Percentiles rank a stretch among this genome's conserved stretches.
Evolutionary conservation across 1,284 basidiomycete species (phyloP).

Genomic region (Mycosarcoma mackinlayi): DNA sequence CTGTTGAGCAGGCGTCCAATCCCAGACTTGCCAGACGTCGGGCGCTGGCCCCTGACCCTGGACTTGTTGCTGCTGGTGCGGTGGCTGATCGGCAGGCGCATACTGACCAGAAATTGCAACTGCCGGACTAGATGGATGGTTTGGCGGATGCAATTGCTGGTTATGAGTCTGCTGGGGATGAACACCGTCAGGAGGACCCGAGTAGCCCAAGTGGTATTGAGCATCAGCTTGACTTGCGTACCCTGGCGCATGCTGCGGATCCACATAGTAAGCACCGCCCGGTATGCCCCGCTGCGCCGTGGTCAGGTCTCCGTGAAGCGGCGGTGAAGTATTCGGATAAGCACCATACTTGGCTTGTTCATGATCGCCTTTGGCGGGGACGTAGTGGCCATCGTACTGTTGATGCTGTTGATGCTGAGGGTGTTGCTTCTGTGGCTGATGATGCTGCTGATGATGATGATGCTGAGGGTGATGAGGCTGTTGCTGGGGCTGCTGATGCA

Average conservation of each 20-base stretch:
- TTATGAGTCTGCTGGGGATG: neutral
- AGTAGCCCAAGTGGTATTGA: neutral
- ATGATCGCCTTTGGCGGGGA: neutral
- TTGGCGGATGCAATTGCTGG: slow-evolving; percentile 3
- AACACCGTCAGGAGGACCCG: neutral
- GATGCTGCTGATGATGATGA: neutral
- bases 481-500: neutral
- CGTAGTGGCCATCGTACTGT: neutral
- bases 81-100: neutral
- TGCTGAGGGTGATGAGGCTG: neutral
- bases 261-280: neutral
- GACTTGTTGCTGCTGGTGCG: neutral
- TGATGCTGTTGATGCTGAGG: neutral
- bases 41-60: neutral
- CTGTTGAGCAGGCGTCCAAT: slow-evolving; percentile 19
- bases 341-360: neutral
- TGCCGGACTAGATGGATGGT: too few species aligned
- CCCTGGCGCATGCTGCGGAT: slow-evolving; percentile 4
- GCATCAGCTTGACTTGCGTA: neutral
- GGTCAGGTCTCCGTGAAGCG: neutral
- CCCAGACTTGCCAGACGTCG: slow-evolving; percentile 23
- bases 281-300: neutral
- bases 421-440: neutral
- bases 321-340: neutral
- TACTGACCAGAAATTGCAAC: neutral